phyloP scores from a whole-genome alignment of 2,329 filamentous ascomycete genomes.

The Mycogone perniciosa region DNA sequence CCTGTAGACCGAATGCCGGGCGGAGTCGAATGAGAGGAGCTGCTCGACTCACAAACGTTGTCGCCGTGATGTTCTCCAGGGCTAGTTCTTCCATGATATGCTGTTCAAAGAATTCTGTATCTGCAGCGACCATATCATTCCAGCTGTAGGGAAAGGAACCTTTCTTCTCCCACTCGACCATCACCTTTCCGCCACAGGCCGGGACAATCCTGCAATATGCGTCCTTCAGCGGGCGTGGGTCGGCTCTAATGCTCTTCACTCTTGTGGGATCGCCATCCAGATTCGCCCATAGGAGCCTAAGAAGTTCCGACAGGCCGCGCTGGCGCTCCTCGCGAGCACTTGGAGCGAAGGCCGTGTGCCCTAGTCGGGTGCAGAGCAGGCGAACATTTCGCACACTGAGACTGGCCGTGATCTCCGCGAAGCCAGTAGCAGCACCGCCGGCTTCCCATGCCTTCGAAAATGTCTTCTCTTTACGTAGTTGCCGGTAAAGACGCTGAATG shows the following conservation, averaged over 20 bases:
- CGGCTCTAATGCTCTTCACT: background rate
- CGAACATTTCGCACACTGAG: background rate
- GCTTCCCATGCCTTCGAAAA: conserved; percentile 5
- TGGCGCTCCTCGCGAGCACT: background rate
- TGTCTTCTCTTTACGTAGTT: conserved; percentile 3
- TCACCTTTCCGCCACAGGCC: conserved; percentile 1
- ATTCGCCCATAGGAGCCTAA: conserved; percentile 2
- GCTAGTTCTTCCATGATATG: background rate
- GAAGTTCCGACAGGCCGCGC: background rate
- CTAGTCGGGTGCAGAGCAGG: background rate
- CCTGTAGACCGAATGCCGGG: background rate
- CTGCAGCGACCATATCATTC: background rate
- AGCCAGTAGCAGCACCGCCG: background rate
- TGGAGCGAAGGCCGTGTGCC: background rate
- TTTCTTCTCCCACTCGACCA: background rate
- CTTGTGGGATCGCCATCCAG: background rate
- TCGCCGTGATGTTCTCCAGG: background rate
- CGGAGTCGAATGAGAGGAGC: background rate
- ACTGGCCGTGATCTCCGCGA: conserved; percentile 3
- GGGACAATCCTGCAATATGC: conserved; percentile 1
- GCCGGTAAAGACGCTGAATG: background rate
- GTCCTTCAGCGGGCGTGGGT: conserved; percentile 1
- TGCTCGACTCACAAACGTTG: background rate
- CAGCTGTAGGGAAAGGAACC: background rate
- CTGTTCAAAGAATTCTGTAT: conserved; percentile 3